A percentile compares a stretch with the other conserved stretches of the same genome.
phyloP scores from a whole-genome alignment of 169 alveolate species.

The Plasmodium chabaudi region DNA sequence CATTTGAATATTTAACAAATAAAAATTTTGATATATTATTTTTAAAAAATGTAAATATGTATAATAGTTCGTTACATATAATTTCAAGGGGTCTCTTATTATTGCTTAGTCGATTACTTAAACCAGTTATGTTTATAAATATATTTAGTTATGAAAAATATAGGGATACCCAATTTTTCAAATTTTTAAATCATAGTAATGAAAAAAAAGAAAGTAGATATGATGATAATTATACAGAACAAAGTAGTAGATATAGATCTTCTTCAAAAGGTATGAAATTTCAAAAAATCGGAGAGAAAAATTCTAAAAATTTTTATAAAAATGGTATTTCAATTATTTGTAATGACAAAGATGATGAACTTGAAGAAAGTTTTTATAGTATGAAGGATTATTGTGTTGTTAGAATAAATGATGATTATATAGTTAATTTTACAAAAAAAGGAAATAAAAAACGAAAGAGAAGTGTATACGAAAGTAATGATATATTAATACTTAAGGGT shows the following conservation, averaged over 20 bases:
- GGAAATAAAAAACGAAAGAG: constrained; percentile 32
- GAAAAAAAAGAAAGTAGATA: background rate
- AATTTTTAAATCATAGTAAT: background rate
- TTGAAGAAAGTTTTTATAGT: constrained; percentile 39
- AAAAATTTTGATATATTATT: constrained; percentile 61
- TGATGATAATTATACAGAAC: background rate
- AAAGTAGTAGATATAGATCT: constrained; percentile 1
- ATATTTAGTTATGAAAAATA: constrained; percentile 49
- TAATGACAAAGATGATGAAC: constrained; percentile 44
- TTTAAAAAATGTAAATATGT: constrained; percentile 57
- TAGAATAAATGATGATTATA: constrained; percentile 42
- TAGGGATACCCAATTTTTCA: constrained; percentile 17
- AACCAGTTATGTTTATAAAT: constrained; percentile 65
- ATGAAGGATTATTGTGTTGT: constrained; percentile 51
- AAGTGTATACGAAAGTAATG: constrained; percentile 34
- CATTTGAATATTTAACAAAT: constrained; percentile 72
- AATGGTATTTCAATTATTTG: constrained; percentile 29
- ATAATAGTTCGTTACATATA: constrained; percentile 40
- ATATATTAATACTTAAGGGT: constrained; percentile 31
- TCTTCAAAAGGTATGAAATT: background rate
- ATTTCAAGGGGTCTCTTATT: constrained; percentile 63
- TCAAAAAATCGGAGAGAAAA: background rate
- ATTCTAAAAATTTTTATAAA: background rate
- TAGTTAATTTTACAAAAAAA: background rate
- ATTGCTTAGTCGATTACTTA: constrained; percentile 45